Conservation (phyloP, 768 basidiomycete species). For the Panus rudis region DNA sequence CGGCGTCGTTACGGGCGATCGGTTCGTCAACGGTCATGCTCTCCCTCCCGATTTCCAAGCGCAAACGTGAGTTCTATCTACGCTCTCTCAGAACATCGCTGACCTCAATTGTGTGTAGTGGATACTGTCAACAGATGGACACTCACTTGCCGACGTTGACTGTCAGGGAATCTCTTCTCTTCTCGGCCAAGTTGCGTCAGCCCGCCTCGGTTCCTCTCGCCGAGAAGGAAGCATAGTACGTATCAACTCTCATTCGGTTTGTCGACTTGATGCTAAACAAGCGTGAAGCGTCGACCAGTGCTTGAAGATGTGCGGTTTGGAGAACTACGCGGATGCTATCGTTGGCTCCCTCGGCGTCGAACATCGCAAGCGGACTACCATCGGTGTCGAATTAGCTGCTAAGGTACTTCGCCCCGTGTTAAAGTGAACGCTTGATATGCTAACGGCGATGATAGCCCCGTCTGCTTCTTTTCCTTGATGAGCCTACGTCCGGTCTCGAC, state of each 20-base stretch:
- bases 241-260: constrained; percentile 5
- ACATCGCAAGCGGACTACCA: constrained; percentile 75
- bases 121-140: constrained; percentile 85
- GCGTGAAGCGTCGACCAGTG: constrained; percentile 42
- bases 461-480: constrained; percentile 79
- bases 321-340: constrained; percentile 58
- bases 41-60: constrained; percentile 45
- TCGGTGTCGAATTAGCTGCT: constrained; percentile 82
- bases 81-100: not conserved
- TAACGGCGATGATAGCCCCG: constrained; percentile 42
- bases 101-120: constrained; percentile 30
- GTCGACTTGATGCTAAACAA: not conserved
- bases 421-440: not conserved
- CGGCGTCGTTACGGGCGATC: constrained; percentile 35
- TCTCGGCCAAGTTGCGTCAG: constrained; percentile 77
- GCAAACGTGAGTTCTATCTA: constrained; percentile 33
- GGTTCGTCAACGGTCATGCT: constrained; percentile 38
- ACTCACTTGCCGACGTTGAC: constrained; percentile 70
- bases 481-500: constrained; percentile 82
- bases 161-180: constrained; percentile 73
- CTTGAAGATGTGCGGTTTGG: constrained; percentile 57
- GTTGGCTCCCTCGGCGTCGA: constrained; percentile 65
- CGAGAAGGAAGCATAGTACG: constrained; percentile 79
- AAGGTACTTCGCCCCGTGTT: constrained; percentile 31
- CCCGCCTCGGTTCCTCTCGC: constrained; percentile 51